phyloP scores from a whole-genome alignment of 2,329 filamentous ascomycete species.

The Neofusicoccum laricinum region DNA sequence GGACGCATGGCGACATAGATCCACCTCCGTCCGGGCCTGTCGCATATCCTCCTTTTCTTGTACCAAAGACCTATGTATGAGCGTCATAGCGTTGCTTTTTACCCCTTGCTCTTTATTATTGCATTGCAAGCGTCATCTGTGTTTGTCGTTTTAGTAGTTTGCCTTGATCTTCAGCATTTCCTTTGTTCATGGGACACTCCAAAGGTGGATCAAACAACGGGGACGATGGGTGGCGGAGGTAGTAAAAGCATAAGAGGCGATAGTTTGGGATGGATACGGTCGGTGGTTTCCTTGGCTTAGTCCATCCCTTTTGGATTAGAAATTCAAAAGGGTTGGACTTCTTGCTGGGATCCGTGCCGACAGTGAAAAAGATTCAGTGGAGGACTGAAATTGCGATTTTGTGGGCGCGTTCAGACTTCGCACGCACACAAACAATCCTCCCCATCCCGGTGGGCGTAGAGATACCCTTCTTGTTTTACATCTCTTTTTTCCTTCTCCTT shows the following conservation, averaged over 20 bases:
- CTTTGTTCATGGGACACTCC: constrained; percentile 2
- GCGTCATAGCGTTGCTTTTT: constrained; percentile 39
- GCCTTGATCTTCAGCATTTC: constrained; percentile 13
- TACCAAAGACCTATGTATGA: constrained; percentile 39
- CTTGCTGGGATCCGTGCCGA: neutral
- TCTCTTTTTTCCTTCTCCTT: neutral
- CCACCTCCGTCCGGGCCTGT: neutral
- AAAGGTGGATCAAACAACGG: neutral
- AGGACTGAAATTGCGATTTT: constrained; percentile 15
- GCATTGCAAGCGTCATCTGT: constrained; percentile 18
- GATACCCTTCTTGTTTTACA: constrained; percentile 18
- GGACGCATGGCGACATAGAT: constrained; percentile 3
- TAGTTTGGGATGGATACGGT: constrained; percentile 13
- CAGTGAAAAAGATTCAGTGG: neutral
- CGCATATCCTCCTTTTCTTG: constrained; percentile 25
- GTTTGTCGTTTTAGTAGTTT: constrained; percentile 8
- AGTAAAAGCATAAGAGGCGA: constrained; percentile 3
- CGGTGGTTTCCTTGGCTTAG: constrained; percentile 8
- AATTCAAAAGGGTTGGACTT: constrained; percentile 13
- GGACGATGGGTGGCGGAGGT: neutral
- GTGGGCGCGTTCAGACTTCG: neutral
- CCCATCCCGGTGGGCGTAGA: constrained; percentile 16
- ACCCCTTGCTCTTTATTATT: constrained; percentile 18
- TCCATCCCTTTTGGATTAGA: constrained; percentile 11
- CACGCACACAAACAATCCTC: constrained; percentile 8